phyloP scores from a whole-genome alignment of 192 early-diverging fungal species.

The Coemansia sp. region DNA sequence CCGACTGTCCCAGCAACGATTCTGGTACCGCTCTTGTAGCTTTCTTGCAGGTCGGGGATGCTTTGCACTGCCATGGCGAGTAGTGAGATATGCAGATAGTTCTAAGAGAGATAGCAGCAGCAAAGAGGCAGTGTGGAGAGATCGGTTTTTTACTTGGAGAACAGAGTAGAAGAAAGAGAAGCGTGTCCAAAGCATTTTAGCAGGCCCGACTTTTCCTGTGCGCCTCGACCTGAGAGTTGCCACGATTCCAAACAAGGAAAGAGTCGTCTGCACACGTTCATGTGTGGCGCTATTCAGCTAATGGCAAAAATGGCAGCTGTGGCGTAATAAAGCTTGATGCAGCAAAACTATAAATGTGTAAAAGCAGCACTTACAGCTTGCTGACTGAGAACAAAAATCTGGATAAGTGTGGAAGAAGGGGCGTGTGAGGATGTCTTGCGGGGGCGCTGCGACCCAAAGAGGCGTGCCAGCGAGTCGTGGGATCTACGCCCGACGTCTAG shows the following conservation, averaged over 20 bases:
- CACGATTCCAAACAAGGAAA: neutral
- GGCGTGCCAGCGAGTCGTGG: neutral
- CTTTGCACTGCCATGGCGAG: constrained; percentile 15
- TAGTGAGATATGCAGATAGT: neutral
- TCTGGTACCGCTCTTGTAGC: constrained; percentile 25
- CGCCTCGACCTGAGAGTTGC: constrained; percentile 13
- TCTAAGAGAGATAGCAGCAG: too few relatives aligned
- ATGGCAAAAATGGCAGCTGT: neutral
- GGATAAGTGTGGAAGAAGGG: neutral
- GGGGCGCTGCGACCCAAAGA: neutral
- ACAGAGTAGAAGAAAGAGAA: neutral
- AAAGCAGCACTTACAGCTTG: neutral
- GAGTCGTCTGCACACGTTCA: neutral
- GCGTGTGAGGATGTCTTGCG: neutral
- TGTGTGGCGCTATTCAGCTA: neutral
- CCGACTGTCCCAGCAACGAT: constrained; percentile 22
- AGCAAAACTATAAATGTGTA: neutral
- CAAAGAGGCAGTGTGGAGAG: neutral
- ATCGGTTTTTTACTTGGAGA: neutral
- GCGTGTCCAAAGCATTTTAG: neutral
- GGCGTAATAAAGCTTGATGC: neutral
- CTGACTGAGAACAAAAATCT: neutral
- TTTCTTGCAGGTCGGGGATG: constrained; percentile 13
- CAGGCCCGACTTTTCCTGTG: constrained; percentile 14
- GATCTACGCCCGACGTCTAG: neutral